These are phyloP conservation scores for Irpex sp. DNA, from an alignment of 1,284 basidiomycete species.

Conservation along the genomic window DNA sequence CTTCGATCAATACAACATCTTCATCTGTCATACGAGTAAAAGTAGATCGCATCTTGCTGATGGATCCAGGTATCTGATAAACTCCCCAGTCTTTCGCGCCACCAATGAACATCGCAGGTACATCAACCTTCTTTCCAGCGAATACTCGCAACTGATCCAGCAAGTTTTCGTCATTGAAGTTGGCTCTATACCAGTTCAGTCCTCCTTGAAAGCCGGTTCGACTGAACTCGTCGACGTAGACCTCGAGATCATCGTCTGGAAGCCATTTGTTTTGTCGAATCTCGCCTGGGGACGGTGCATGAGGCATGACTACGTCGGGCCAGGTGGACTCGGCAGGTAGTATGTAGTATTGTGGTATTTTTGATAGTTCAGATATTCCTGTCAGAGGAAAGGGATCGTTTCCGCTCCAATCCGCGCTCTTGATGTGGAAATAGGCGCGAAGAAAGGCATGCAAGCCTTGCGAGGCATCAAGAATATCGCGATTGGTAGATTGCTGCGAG, in stretches of 20 bases:
- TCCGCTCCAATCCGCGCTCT: constrained; percentile 51
- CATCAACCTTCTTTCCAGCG: constrained; percentile 36
- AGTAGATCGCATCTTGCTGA: constrained; percentile 36
- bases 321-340: constrained; percentile 53
- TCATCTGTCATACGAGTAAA: not conserved
- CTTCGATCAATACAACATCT: constrained; percentile 42
- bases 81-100: constrained; percentile 57
- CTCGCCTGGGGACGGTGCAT: constrained; percentile 24
- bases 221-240: constrained; percentile 47
- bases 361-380: constrained; percentile 32
- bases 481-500: constrained; percentile 42
- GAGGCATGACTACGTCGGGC: constrained; percentile 41
- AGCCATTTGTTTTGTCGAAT: constrained; percentile 40
- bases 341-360: constrained; percentile 59
- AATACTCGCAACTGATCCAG: constrained; percentile 17
- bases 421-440: constrained; percentile 55
- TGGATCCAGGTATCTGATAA: constrained; percentile 46
- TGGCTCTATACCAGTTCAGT: constrained; percentile 47
- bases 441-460: constrained; percentile 49
- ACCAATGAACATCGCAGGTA: constrained; percentile 52
- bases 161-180: constrained; percentile 9
- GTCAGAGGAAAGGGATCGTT: constrained; percentile 40
- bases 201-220: constrained; percentile 62
- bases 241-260: constrained; percentile 41
- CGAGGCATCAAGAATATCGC: constrained; percentile 37